These are phyloP conservation scores for Amaranthus tricolor DNA, from an alignment of 179 eudicot species.

Conservation along the genomic window DNA sequence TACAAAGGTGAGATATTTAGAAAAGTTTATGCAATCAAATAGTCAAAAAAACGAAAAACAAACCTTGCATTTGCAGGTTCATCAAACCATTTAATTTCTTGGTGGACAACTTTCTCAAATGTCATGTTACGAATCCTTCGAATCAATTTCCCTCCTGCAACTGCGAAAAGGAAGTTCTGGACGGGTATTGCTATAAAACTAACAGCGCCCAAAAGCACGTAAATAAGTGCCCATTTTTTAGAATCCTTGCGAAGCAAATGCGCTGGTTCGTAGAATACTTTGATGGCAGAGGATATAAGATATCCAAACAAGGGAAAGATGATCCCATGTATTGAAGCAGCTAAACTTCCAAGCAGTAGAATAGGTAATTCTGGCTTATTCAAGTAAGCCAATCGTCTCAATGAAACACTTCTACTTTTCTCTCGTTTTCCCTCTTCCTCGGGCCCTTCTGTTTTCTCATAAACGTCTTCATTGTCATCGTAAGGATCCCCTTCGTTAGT, in stretches of 20 bases:
- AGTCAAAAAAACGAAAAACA: background rate
- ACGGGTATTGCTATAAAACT: constrained; percentile 44
- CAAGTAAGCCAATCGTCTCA: constrained; percentile 47
- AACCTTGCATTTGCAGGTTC: constrained; percentile 82
- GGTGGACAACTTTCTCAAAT: constrained; percentile 71
- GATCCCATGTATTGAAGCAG: constrained; percentile 57
- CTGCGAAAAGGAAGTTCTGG: constrained; percentile 62
- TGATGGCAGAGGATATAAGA: constrained; percentile 58
- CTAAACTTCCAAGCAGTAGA: constrained; percentile 56
- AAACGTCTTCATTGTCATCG: constrained; percentile 1
- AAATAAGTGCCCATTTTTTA: constrained; percentile 55
- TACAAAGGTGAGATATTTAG: background rate
- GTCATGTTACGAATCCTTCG: constrained; percentile 56
- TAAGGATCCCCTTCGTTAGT: constrained; percentile 17
- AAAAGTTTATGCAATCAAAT: background rate
- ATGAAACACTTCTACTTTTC: constrained; percentile 35
- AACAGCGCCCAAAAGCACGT: constrained; percentile 33
- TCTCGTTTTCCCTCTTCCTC: constrained; percentile 19
- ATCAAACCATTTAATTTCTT: constrained; percentile 88
- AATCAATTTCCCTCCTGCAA: constrained; percentile 74
- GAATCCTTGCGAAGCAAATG: constrained; percentile 45
- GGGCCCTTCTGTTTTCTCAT: background rate
- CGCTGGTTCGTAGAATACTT: constrained; percentile 58
- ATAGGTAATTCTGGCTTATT: constrained; percentile 71
- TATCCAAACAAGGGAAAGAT: constrained; percentile 65